Percentiles rank a stretch among this genome's conserved stretches.
Conservation (phyloP, 192 early-diverging fungal species). For the Phlyctochytrium planicorne region DNA sequence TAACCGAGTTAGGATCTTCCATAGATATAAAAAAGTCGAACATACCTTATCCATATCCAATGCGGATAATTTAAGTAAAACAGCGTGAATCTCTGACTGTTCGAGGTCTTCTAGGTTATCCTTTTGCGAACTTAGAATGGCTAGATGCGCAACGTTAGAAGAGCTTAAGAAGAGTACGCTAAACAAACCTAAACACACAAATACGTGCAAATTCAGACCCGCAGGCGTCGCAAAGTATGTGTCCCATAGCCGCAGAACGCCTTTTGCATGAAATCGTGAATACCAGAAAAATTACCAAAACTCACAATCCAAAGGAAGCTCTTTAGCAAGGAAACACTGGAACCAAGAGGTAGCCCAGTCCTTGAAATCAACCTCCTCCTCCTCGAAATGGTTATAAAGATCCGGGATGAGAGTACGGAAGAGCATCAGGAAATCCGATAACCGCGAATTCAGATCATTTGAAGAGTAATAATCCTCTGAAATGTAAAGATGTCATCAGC, state of each 20-base stretch:
- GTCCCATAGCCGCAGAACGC: conserved; percentile 83
- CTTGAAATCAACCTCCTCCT: conserved; percentile 87
- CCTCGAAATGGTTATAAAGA: conserved; percentile 91
- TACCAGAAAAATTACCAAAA: conserved; percentile 1
- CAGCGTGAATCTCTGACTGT: conserved; percentile 84
- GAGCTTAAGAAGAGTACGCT: background rate
- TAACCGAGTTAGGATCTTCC: background rate
- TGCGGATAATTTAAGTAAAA: conserved; percentile 74
- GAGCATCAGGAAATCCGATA: conserved; percentile 83
- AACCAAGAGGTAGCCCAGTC: conserved; percentile 87
- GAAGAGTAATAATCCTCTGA: conserved; percentile 68
- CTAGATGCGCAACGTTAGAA: no score
- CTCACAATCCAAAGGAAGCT: conserved; percentile 72
- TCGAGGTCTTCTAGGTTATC: conserved; percentile 85
- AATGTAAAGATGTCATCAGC: background rate
- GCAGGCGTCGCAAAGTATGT: conserved; percentile 79
- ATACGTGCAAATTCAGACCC: conserved; percentile 79
- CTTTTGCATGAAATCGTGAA: no score
- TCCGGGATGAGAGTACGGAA: conserved; percentile 84
- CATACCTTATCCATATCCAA: conserved; percentile 36
- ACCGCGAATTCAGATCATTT: conserved; percentile 68
- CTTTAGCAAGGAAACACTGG: conserved; percentile 73
- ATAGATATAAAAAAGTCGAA: background rate
- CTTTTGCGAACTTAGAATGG: conserved; percentile 72
- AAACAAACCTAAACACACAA: conserved; percentile 62